Conservation (phyloP, 1,139 yeast genomes). For the Kodamaea alishanica region DNA sequence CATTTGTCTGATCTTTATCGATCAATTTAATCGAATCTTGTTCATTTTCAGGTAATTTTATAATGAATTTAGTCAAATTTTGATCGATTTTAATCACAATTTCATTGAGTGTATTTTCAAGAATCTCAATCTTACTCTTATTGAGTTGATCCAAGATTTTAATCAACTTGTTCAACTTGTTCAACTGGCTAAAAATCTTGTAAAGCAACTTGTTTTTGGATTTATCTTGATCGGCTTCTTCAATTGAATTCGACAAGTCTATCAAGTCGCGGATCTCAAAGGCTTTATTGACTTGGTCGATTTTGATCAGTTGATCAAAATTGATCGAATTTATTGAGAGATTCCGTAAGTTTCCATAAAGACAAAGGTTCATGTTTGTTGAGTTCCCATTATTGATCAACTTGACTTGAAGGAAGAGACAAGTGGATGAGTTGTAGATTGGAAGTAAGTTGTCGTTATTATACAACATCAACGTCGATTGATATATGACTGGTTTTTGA, state of each 20-base stretch:
- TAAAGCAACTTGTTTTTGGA: slow-evolving; percentile 18
- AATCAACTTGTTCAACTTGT: slow-evolving; percentile 32
- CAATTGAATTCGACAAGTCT: slow-evolving; percentile 23
- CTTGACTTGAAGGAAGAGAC: slow-evolving; percentile 33
- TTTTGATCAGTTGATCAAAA: slow-evolving; percentile 19
- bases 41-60: slow-evolving; percentile 23
- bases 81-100: slow-evolving; percentile 32
- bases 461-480: slow-evolving; percentile 32
- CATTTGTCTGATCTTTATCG: slow-evolving; percentile 5
- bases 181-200: slow-evolving; percentile 28
- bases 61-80: slow-evolving; percentile 21
- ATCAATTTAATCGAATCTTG: slow-evolving; percentile 16
- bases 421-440: slow-evolving; percentile 31
- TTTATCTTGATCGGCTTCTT: slow-evolving; percentile 7
- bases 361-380: slow-evolving; percentile 26
- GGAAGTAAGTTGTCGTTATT: slow-evolving; percentile 37
- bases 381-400: slow-evolving; percentile 21
- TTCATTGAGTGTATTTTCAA: slow-evolving; percentile 27
- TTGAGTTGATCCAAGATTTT: slow-evolving; percentile 34
- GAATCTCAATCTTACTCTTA: slow-evolving; percentile 25
- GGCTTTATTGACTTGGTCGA: slow-evolving; percentile 20
- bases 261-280: slow-evolving; percentile 31
- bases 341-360: slow-evolving; percentile 32
- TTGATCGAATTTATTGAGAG: slow-evolving; percentile 17
- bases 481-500: slow-evolving; percentile 20